Percentiles rank a stretch among this genome's conserved stretches.
Evolutionary conservation across 352 stramenopile genomes (phyloP).

Genomic region (Hyphochytrium catenoides): DNA sequence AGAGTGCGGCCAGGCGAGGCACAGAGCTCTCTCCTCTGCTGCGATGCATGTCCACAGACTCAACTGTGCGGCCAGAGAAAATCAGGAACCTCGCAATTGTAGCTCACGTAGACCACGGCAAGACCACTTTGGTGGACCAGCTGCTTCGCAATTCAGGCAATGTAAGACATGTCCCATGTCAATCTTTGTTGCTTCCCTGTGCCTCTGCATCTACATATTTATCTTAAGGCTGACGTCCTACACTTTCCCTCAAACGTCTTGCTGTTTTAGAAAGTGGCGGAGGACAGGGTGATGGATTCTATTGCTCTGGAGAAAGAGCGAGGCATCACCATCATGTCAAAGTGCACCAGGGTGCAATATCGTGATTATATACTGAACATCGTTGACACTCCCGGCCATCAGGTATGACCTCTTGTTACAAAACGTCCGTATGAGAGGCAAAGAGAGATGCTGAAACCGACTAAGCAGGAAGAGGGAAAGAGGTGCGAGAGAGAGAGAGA

Average conservation of each 20-base stretch:
- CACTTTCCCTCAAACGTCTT: background rate
- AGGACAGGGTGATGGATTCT: conserved; percentile 91
- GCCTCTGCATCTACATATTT: background rate
- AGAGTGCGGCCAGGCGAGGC: too few species aligned
- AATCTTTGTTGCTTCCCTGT: conserved; percentile 18
- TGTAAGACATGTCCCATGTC: conserved; percentile 41
- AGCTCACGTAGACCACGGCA: conserved; percentile 94
- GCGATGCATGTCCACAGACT: too few species aligned
- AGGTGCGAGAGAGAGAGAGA: too few species aligned
- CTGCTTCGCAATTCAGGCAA: conserved; percentile 87
- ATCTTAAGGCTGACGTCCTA: background rate
- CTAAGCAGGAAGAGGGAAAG: too few species aligned
- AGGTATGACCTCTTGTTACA: too few species aligned
- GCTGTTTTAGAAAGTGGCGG: conserved; percentile 13
- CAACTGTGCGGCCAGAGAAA: conserved; percentile 14
- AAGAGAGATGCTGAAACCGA: too few species aligned
- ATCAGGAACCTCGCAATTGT: conserved; percentile 74
- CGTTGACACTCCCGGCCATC: conserved; percentile 91
- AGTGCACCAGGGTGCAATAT: conserved; percentile 88
- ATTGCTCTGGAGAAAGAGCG: conserved; percentile 93
- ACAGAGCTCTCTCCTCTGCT: too few species aligned
- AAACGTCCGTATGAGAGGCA: too few species aligned
- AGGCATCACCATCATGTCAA: conserved; percentile 98
- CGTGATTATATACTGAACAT: conserved; percentile 83
- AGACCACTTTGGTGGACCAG: conserved; percentile 93